Evolutionary conservation across 2,329 filamentous ascomycete genomes (phyloP).

Genomic region (Hirsutella minnesotensis): DNA sequence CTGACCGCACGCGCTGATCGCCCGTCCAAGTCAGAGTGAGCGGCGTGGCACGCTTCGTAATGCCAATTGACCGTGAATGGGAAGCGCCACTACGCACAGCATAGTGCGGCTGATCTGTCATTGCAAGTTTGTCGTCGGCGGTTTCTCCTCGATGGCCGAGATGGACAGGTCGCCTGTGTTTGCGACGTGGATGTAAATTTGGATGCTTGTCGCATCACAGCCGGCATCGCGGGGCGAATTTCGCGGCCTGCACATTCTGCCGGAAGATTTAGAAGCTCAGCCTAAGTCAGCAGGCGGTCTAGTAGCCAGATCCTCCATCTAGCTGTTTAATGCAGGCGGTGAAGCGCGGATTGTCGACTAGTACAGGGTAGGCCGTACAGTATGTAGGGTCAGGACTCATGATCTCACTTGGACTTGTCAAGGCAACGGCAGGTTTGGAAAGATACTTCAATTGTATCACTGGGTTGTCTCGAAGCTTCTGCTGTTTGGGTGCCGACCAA

Average conservation of each 20-base stretch:
- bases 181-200: not conserved
- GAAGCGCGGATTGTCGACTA: no score
- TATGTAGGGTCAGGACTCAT: no score
- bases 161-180: not conserved
- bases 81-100: slow-evolving; percentile 18
- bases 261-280: not conserved
- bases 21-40: slow-evolving; percentile 25
- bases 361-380: no score
- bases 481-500: no score
- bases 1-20: slow-evolving; percentile 26
- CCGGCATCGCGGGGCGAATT: not conserved
- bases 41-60: slow-evolving; percentile 27
- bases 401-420: no score
- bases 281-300: not conserved
- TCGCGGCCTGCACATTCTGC: not conserved
- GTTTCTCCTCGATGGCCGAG: not conserved
- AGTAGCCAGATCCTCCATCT: no score
- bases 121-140: slow-evolving; percentile 9
- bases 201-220: not conserved
- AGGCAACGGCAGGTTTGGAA: no score
- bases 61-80: slow-evolving; percentile 24
- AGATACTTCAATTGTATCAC: no score
- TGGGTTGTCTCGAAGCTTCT: no score
- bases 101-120: slow-evolving; percentile 20
- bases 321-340: no score